Conservation (phyloP, 805 yeast species). For the Kluyveromyces starmeri region DNA sequence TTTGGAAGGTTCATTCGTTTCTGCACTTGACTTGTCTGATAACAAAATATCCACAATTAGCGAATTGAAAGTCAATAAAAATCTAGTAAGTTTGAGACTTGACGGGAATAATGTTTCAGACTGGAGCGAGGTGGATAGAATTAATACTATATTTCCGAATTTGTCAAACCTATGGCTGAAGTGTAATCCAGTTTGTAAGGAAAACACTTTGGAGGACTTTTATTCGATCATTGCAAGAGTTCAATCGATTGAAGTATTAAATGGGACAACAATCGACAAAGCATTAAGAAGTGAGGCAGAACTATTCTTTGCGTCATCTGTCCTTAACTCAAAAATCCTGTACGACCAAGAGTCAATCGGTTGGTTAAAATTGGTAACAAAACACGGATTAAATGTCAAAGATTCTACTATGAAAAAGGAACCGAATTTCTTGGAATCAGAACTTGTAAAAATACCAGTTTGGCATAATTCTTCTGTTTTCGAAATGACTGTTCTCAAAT, state of each 20-base stretch:
- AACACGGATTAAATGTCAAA: slow-evolving; percentile 8
- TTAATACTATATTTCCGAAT: slow-evolving; percentile 33
- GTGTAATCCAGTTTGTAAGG: slow-evolving; percentile 43
- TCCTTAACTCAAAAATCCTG: slow-evolving; percentile 24
- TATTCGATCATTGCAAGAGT: slow-evolving; percentile 40
- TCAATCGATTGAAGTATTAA: slow-evolving; percentile 34
- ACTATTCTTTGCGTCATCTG: slow-evolving; percentile 50
- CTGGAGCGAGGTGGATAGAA: slow-evolving; percentile 43
- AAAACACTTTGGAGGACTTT: slow-evolving; percentile 12
- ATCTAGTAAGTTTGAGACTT: slow-evolving; percentile 36
- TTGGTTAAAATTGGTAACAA: slow-evolving; percentile 30
- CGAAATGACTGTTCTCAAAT: slow-evolving; percentile 9
- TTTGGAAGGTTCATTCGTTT: neutral
- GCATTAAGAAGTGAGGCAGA: slow-evolving; percentile 58
- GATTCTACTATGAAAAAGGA: slow-evolving; percentile 3
- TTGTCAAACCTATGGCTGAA: slow-evolving; percentile 41
- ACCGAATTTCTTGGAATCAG: slow-evolving; percentile 11
- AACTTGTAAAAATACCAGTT: slow-evolving; percentile 9
- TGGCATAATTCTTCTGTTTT: slow-evolving; percentile 1
- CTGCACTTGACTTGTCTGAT: neutral
- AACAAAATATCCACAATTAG: neutral
- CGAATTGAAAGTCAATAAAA: neutral
- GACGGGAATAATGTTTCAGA: slow-evolving; percentile 38
- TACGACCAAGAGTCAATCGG: slow-evolving; percentile 20
- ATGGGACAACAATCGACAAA: slow-evolving; percentile 45